Conservation (phyloP, 2,329 filamentous ascomycete genomes). For the Orbilia quercus region DNA sequence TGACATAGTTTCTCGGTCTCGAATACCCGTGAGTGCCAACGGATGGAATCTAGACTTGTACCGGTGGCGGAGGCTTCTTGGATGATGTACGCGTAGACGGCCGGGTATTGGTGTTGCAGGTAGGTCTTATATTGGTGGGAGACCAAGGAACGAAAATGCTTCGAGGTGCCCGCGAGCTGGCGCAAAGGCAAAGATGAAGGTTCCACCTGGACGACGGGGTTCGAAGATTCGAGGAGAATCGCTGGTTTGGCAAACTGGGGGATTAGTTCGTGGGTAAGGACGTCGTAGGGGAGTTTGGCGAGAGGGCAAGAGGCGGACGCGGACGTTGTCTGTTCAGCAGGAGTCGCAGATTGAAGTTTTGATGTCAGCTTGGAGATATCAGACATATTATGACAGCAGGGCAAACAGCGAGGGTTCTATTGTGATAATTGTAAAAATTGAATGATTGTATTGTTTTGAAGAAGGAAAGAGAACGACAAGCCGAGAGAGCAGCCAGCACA, state of each 20-base stretch:
- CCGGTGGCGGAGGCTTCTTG: background rate
- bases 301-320: conserved; percentile 6
- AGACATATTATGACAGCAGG: conserved; percentile 32
- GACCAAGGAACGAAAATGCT: conserved; percentile 26
- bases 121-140: conserved; percentile 44
- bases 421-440: background rate
- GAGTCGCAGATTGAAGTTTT: conserved; percentile 29
- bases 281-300: conserved; percentile 28
- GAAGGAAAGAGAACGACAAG: background rate
- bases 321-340: conserved; percentile 5
- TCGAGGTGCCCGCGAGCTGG: conserved; percentile 25
- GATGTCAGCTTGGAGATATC: conserved; percentile 31
- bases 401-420: background rate
- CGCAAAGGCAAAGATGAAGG: conserved; percentile 26
- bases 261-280: conserved; percentile 49
- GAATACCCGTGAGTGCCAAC: conserved; percentile 21
- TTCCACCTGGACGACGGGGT: background rate
- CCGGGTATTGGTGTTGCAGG: conserved; percentile 40
- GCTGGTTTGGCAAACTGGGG: conserved; percentile 36
- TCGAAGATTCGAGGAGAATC: conserved; percentile 4
- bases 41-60: conserved; percentile 7
- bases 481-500: background rate
- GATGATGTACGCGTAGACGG: conserved; percentile 23
- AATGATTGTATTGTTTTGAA: background rate
- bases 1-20: conserved; percentile 33